Conservation (phyloP, 2,329 filamentous ascomycete species). For the Epichloe sp. region DNA sequence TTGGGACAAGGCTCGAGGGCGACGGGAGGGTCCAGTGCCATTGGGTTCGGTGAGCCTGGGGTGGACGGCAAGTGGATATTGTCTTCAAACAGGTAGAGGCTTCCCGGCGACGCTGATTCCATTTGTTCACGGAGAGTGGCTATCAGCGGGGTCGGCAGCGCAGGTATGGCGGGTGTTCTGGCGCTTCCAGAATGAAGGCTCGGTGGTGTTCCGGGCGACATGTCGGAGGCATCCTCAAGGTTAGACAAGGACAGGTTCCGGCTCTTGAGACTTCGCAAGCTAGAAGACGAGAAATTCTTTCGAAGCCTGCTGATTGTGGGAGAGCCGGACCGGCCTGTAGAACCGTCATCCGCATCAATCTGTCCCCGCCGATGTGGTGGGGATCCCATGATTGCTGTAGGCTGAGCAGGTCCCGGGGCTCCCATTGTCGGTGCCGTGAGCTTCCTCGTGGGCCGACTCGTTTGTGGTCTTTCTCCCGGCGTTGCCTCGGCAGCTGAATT, state of each 20-base stretch:
- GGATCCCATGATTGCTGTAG: constrained; percentile 13
- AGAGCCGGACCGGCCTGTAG: constrained; percentile 34
- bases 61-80: constrained; percentile 57
- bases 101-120: constrained; percentile 47
- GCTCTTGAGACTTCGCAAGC: constrained; percentile 56
- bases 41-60: constrained; percentile 51
- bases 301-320: constrained; percentile 37
- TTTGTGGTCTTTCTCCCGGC: constrained; percentile 2
- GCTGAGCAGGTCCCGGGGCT: constrained; percentile 3
- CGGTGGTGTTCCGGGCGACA: constrained; percentile 61
- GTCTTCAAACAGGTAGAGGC: constrained; percentile 71
- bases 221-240: constrained; percentile 47
- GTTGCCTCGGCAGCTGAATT: constrained; percentile 5
- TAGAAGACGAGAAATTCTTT: constrained; percentile 60
- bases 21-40: constrained; percentile 53
- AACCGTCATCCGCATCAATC: constrained; percentile 24
- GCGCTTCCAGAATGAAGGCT: constrained; percentile 51
- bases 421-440: constrained; percentile 3
- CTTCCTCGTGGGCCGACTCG: constrained; percentile 1
- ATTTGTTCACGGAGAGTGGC: constrained; percentile 47
- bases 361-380: constrained; percentile 20
- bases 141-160: constrained; percentile 54
- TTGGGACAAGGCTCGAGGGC: constrained; percentile 85
- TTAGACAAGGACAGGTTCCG: constrained; percentile 59
- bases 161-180: constrained; percentile 38